Base-by-base conservation (phyloP, 495 filamentous ascomycete genomes). In the Tuber indicum region DNA sequence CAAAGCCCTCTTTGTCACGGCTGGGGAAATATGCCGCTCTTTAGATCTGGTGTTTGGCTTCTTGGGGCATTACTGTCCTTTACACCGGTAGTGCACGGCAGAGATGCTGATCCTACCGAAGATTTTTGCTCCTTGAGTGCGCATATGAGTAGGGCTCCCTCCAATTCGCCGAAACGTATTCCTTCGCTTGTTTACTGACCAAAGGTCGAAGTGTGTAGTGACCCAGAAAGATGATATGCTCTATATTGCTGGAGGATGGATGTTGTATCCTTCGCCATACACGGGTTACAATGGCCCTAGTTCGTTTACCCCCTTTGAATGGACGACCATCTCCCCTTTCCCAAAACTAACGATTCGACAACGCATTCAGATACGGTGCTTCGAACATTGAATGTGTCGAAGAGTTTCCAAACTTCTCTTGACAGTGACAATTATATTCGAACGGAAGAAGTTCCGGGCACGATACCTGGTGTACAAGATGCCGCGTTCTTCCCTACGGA, bases 271-370 rank as follows among this genome's bases (percentile, higher is more conserved):
- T 47, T 73, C 74, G 10, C 26, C 62, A 1, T 44, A 45, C 39
- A 69, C 43, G 19, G 58, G 26, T 36, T 75, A 69, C 47, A 75
- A 69, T 45, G 74, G 74, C 16, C 75, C 75, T n/a, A 76, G 75
- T 72, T 42, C 71, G 41, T 72, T 21, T 42, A 5, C 36, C 71
- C 71, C 71, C 36, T 43, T 43, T 46, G 26, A 72, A n/a, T n/a
- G 23, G 21, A 17, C 21, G 74, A 10, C n/a, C 4, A 16, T 21
- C 39, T 14, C 26, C 62, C 74, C 49, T 43, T 62, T 21, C 62
- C 19, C 21, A 1, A 71, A 26, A 39, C 23, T 44, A n/a, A 32
- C 23, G 1, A 69, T 23, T 17, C 36, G 17, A 9, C 70, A 36
- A 71, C 36, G 23, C 21, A 12, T 39, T 32, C 10, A 75, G 62